These are phyloP conservation scores for Rhizophora apiculata DNA, from an alignment of 345 rosid species.

Conservation along the genomic window DNA sequence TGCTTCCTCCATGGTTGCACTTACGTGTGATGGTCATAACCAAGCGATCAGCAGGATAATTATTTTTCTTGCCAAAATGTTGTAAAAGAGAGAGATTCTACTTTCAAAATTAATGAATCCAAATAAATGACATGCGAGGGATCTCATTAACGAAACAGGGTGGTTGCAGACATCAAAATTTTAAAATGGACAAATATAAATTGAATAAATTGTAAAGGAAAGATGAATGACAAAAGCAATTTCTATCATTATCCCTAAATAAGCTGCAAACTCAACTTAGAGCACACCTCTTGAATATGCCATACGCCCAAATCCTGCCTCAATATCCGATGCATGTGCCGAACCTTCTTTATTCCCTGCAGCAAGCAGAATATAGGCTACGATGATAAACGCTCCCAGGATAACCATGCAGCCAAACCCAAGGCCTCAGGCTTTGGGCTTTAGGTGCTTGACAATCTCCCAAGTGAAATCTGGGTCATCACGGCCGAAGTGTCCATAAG, in stretches of 20 bases:
- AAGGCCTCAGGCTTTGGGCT: slow-evolving; percentile 50
- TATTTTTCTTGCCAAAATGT: too few relatives aligned
- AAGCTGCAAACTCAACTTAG: neutral
- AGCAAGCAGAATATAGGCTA: slow-evolving; percentile 14
- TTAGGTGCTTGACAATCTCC: slow-evolving; percentile 64
- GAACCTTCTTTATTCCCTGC: slow-evolving; percentile 28
- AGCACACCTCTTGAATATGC: neutral
- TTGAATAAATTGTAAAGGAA: neutral
- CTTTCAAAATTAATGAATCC: neutral
- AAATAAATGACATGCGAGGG: neutral
- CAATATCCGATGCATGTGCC: slow-evolving; percentile 15
- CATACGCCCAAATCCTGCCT: neutral
- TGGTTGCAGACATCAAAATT: neutral
- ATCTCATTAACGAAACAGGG: slow-evolving; percentile 10
- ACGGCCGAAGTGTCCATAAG: slow-evolving; percentile 75
- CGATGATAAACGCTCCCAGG: slow-evolving; percentile 8
- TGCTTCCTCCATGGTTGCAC: neutral
- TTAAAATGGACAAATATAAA: neutral
- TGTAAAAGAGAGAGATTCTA: neutral
- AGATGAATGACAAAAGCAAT: neutral
- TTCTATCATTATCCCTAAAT: neutral
- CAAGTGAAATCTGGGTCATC: slow-evolving; percentile 73
- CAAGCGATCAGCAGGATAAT: neutral
- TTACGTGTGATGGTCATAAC: neutral
- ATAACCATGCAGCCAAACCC: slow-evolving; percentile 1